Evolutionary conservation across 305 asterid species (phyloP), one percentile per base, ranked within the genome.

Genomic region (Andrographis paniculata): DNA sequence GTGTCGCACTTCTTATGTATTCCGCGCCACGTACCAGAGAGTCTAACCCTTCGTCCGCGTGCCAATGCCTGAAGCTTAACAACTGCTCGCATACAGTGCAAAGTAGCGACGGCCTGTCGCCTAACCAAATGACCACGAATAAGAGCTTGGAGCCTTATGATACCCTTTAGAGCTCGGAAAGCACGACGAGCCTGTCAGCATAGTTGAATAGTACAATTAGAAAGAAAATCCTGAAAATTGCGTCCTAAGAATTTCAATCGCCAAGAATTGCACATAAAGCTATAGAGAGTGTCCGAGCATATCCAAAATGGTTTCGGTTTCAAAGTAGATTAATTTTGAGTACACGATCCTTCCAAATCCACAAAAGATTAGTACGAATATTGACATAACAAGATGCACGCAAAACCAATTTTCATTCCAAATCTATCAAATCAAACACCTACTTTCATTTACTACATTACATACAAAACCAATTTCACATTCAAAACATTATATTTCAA

Each of bases 71-170:
- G 94, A 71, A 38, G 35, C 70, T 66, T 80, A 50, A 89, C 84
- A 59, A 89, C 76, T 45, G 84, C 85, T 20, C 63, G 93, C 94
- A 89, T 75, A 71, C 94, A 79, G 59, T 59, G 72, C 63, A 85
- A 64, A 57, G 98, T 89, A 64, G 94, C 75, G 50, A 72, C 82
- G 21, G 98, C 95, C 67, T 89, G 98, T 63, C 98, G 74, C 73
- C 98, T 78, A 40, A 89, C 98, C 73, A 88, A 69, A 68, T 89
- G 94, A 30, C 98, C 98, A 20, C 95, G 94, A 51, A 85, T 83
- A 53, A 85, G 87, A 55, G 97, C 97, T 70, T 89, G 95, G 11
- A 89, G 82, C 83, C 96, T 80, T 68, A 87, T 91, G 57, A 91
- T 86, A 37, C 96, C 96, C 79, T 78, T 91, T 44, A 91, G 96